Evolutionary conservation across 2,329 filamentous ascomycete species (phyloP), one percentile per base, ranked within the genome.

Genomic region (Fusarium lateritium): DNA sequence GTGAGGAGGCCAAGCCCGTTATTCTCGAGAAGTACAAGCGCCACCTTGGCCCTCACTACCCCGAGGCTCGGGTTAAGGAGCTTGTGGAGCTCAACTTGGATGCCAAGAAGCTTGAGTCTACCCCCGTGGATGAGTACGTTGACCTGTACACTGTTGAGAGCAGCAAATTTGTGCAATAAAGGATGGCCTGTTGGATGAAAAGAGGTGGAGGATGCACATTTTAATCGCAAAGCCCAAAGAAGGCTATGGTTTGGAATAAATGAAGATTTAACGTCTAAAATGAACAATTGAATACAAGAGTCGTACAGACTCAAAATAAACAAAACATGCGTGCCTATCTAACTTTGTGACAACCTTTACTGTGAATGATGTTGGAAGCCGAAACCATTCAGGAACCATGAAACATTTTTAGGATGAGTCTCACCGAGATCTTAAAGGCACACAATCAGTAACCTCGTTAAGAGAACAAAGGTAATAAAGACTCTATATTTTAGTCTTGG

Each of bases 1-100:
- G 95, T 76, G 94, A 98, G 76, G 96, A 99, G 88, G 96, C 96
- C 75, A 98, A 98, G 89, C 96, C 96, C 62, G 93, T 97, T 82
- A 98, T 99, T 74, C 84, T 98, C 75, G 90, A 89, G 81, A 99
- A 99, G 87, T 99, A 94, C 86, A 92, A 94, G 90, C 91, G 93
- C 79, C 96, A 99, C 83, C 84, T 98, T 52, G 88, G 87, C 75
- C 92, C 92, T 55, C 95, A 98, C 84, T 97, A 92, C 81, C 84
- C 89, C 65, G 86, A 92, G 78, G 85, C 86, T 49, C 90, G 91
- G 77, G 93, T 98, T 52, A 88, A 95, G 83, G 86, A 96, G 83
- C 86, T 99, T 56, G 87, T 98, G 52, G 87, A 93, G 71, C 84
- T 98, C 53, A 92, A 92, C 73, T 88, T 91, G 81, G 89, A 97